phyloP scores from a whole-genome alignment of 306 rosid genomes.

The Castanospermum australe region DNA sequence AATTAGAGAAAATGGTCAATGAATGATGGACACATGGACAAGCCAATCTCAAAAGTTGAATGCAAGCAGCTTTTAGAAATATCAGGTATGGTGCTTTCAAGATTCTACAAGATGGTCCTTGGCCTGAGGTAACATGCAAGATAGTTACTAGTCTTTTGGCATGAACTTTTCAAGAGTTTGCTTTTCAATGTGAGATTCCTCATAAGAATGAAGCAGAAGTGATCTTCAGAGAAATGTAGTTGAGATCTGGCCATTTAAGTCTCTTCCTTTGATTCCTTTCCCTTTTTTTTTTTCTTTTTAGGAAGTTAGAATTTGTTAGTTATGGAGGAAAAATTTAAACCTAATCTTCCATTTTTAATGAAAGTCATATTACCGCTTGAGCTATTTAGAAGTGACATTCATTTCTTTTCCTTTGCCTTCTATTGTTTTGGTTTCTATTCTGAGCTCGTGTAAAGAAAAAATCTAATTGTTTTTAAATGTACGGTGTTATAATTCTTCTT shows the following conservation, averaged over 20 bases:
- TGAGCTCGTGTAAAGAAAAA: too few relatives aligned
- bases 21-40: not conserved
- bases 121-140: conserved; percentile 1
- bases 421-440: too few relatives aligned
- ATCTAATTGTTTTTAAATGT: too few relatives aligned
- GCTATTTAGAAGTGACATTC: too few relatives aligned
- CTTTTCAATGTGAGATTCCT: not conserved
- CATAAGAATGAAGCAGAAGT: not conserved
- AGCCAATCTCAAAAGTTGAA: not conserved
- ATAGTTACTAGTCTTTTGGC: not conserved
- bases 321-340: too few relatives aligned
- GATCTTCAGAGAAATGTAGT: not conserved
- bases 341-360: too few relatives aligned
- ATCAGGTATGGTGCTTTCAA: not conserved
- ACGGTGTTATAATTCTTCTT: not conserved
- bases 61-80: not conserved
- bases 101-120: not conserved
- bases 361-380: too few relatives aligned
- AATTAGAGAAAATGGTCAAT: not conserved
- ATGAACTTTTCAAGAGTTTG: not conserved
- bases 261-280: too few relatives aligned
- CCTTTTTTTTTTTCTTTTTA: too few relatives aligned
- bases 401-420: too few relatives aligned
- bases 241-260: not conserved
- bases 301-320: too few relatives aligned